phyloP scores from a whole-genome alignment of 169 alveolate species.

The Hepatocystis sp. region DNA sequence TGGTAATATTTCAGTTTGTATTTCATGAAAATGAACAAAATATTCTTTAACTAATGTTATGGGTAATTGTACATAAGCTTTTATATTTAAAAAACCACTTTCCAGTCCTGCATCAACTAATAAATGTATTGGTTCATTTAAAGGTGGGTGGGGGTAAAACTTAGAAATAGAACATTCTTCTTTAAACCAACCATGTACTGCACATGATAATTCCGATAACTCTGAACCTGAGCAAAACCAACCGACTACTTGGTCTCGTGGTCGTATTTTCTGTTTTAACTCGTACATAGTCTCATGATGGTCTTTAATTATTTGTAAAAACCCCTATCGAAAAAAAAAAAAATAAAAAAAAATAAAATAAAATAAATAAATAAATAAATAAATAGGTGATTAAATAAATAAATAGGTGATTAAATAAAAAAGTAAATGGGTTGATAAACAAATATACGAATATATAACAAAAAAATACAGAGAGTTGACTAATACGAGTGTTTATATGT shows the following conservation, averaged over 20 bases:
- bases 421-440: neutral
- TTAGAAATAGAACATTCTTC: constrained; percentile 89
- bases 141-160: constrained; percentile 91
- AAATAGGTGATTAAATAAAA: neutral
- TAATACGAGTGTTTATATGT: neutral
- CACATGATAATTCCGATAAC: constrained; percentile 92
- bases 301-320: constrained; percentile 92
- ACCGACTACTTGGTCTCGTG: constrained; percentile 92
- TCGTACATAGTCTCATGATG: constrained; percentile 94
- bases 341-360: neutral
- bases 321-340: constrained; percentile 80
- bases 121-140: constrained; percentile 92
- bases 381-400: neutral
- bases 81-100: constrained; percentile 88
- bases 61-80: constrained; percentile 90
- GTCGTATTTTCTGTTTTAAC: constrained; percentile 90
- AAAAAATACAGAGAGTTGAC: neutral
- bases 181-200: constrained; percentile 94
- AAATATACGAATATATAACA: neutral
- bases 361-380: neutral
- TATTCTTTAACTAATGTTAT: constrained; percentile 86
- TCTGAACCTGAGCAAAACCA: constrained; percentile 94
- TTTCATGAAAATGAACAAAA: constrained; percentile 90
- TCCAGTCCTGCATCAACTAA: constrained; percentile 92
- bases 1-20: constrained; percentile 85